These are phyloP conservation scores for Fusarium humuli DNA, from an alignment of 2,329 filamentous ascomycete species.

Conservation along the genomic window DNA sequence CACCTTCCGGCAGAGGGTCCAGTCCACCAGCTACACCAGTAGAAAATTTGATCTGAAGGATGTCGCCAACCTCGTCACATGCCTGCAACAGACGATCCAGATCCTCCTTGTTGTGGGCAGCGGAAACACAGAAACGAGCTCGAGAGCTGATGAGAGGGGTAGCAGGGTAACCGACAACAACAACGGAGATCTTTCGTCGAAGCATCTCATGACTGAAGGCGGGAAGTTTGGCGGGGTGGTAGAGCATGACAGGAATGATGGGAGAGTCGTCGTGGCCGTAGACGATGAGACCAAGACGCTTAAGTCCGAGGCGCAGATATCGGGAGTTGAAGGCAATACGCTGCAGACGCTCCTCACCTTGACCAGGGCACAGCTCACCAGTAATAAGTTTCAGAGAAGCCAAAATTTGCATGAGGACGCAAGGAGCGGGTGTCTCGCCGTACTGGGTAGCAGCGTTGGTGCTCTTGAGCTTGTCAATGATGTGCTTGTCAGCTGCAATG, in stretches of 20 bases:
- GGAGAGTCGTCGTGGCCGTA: constrained; percentile 98
- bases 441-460: constrained; percentile 89
- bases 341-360: constrained; percentile 95
- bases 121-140: constrained; percentile 93
- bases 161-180: constrained; percentile 96
- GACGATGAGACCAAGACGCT: constrained; percentile 95
- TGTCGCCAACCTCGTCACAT: constrained; percentile 91
- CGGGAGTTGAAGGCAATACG: constrained; percentile 98
- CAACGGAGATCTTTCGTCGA: constrained; percentile 95
- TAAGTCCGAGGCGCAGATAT: constrained; percentile 96
- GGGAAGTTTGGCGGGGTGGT: constrained; percentile 98
- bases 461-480: constrained; percentile 90
- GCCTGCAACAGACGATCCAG: constrained; percentile 89
- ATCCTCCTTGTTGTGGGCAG: constrained; percentile 98
- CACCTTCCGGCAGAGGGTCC: constrained; percentile 77
- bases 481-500: constrained; percentile 86
- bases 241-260: constrained; percentile 93
- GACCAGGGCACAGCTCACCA: constrained; percentile 87
- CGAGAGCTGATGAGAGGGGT: constrained; percentile 95
- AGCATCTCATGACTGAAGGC: constrained; percentile 99
- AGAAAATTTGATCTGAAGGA: constrained; percentile 96
- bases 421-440: constrained; percentile 88
- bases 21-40: constrained; percentile 92
- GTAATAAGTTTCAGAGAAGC: constrained; percentile 88
- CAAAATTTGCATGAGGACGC: constrained; percentile 90